Evolutionary conservation across 768 basidiomycete species (phyloP).

Genomic region (Pleurotus ostreatus): DNA sequence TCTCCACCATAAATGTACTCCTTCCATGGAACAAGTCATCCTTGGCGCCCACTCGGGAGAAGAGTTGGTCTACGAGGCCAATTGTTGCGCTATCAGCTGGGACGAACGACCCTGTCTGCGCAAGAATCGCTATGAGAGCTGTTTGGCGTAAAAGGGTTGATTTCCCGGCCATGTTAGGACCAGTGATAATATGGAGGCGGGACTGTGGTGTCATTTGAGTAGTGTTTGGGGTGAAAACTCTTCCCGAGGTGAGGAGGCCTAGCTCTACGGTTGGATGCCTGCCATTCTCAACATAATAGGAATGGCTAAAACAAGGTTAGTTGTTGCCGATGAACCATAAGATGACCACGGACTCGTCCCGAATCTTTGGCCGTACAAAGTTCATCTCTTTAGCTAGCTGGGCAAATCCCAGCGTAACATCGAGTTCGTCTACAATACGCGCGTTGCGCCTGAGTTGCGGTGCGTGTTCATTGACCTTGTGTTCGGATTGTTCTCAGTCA

Average conservation of each 20-base stretch:
- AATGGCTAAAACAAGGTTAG: constrained; percentile 29
- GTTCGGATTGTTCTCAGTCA: neutral
- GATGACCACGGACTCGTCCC: constrained; percentile 53
- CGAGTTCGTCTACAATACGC: constrained; percentile 80
- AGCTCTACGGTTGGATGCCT: constrained; percentile 94
- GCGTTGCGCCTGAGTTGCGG: constrained; percentile 66
- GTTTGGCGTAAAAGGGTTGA: constrained; percentile 90
- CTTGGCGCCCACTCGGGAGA: constrained; percentile 92
- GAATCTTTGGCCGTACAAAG: constrained; percentile 68
- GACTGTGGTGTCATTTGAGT: constrained; percentile 55
- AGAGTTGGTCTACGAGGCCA: constrained; percentile 87
- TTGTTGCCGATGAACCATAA: too few species aligned
- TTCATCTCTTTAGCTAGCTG: constrained; percentile 73
- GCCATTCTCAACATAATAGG: constrained; percentile 70
- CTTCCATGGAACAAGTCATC: constrained; percentile 92
- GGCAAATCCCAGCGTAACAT: constrained; percentile 80
- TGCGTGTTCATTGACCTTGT: constrained; percentile 60
- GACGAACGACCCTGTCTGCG: constrained; percentile 91
- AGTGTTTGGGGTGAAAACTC: constrained; percentile 84
- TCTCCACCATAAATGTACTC: constrained; percentile 98
- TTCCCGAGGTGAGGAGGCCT: constrained; percentile 68
- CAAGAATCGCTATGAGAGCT: constrained; percentile 84
- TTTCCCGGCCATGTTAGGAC: constrained; percentile 96
- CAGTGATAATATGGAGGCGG: constrained; percentile 81
- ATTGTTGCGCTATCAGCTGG: constrained; percentile 79